These are phyloP conservation scores for Euptelea pleiosperma DNA, from an alignment of 164 flowering plant genomes.

Conservation along the genomic window DNA sequence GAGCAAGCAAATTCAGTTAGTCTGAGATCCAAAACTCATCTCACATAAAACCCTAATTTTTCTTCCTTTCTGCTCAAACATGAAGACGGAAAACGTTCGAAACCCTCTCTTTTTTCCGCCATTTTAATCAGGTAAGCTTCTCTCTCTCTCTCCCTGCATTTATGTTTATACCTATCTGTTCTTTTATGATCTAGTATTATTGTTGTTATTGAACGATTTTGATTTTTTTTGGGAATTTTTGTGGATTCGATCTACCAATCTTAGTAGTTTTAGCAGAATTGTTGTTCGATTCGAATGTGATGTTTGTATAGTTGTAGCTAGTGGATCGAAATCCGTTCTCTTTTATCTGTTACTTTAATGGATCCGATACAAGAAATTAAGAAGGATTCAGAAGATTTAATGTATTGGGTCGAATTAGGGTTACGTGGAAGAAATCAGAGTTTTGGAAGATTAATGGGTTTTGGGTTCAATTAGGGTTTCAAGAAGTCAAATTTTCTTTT, in stretches of 20 bases:
- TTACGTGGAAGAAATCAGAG: not conserved
- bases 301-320: not conserved
- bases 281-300: not conserved
- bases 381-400: not conserved
- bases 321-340: not conserved
- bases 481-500: not conserved
- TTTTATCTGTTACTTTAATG: not conserved
- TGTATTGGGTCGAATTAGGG: not conserved
- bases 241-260: not conserved
- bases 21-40: conserved; percentile 9
- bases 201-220: not conserved
- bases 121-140: not conserved
- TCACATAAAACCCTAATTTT: not conserved
- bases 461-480: not conserved
- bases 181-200: not conserved
- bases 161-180: not conserved
- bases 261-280: not conserved
- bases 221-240: not conserved
- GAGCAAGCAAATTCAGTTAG: conserved; percentile 1
- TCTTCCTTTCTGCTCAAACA: not conserved
- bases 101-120: not conserved
- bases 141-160: not conserved
- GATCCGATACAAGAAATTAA: conserved; percentile 5
- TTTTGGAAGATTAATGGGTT: not conserved
- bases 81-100: not conserved